Conservation (phyloP, 441 rosid species). For the Corymbia calophylla region DNA sequence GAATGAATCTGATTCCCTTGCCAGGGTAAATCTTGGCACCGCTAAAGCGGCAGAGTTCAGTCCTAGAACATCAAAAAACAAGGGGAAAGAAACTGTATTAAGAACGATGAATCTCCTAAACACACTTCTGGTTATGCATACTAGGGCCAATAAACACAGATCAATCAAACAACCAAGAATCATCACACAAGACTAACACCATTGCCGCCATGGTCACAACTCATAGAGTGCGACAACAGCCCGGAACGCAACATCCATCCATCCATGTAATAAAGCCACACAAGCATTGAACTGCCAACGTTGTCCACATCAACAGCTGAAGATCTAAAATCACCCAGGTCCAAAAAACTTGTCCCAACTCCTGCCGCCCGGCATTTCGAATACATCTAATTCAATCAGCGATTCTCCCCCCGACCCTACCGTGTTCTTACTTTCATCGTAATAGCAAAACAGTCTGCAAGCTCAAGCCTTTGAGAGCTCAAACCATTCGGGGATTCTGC, state of each 20-base stretch:
- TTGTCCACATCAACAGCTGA: background rate
- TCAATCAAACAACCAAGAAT: background rate
- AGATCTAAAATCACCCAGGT: background rate
- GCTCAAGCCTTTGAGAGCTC: background rate
- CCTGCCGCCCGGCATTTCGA: background rate
- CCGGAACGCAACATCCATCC: background rate
- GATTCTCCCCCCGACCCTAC: background rate
- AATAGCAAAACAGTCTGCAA: background rate
- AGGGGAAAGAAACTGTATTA: background rate
- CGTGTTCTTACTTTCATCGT: background rate
- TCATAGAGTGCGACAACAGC: background rate
- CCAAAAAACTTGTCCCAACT: background rate
- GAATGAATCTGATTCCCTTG: background rate
- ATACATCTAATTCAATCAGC: background rate
- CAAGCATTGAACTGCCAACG: background rate
- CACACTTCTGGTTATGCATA: background rate
- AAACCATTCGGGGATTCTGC: background rate
- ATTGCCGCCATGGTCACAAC: background rate
- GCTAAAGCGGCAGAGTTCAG: conserved; percentile 2
- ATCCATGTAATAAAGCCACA: background rate
- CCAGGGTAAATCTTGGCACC: background rate
- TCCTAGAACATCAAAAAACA: background rate
- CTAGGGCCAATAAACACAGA: background rate
- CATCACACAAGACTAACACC: background rate
- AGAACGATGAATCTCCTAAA: background rate